Base-by-base conservation (phyloP, 306 rosid genomes). In the Ziziphus jujuba region DNA sequence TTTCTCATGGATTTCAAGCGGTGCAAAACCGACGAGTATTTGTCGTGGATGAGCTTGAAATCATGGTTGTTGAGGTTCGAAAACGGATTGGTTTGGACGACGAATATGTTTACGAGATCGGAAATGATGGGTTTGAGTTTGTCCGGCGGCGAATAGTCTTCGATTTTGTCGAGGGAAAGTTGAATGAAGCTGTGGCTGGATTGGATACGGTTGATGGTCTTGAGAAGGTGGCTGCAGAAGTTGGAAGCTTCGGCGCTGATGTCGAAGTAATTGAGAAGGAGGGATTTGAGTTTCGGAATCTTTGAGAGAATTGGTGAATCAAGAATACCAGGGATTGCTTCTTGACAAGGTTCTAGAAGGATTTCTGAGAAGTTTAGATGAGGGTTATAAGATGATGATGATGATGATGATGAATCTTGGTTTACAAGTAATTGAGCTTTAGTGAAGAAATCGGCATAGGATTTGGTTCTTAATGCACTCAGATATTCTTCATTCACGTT, bases 201-300 rank as follows among this genome's bases (percentile, higher is more conserved):
- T 21, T 80, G 75, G 52, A 82, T 44, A 15, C 59, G 73, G 61
- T 73, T 72, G 19, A 82, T 71, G 84, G 75, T 75, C 67, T 65
- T 72, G 57, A 88, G 84, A 62, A 88, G 86, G 34, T 72, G 66
- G 65, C 70, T 65, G 60, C 86, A 85, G 33, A 86, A 57, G n/a
- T 57, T 69, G n/a, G 91, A 84, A 56, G 87, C 86, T 45, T 80
- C 85, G 1, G 87, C 87, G 33, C 79, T 89, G 4, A 80, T 75
- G 34, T 82, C 78, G 54, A 86, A 86, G 84, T 70, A 88, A n/a
- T 61, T 73, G 28, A 84, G 76, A 71, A 88, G 64, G 2, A 84
- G 78, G 56, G 35, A 52, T 69, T 80, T 85, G 24, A 85, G 69
- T 33, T 84, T 48, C n/a, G 80, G 81, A 1, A 59, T 33, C 21